These are phyloP conservation scores for Amylocystis lapponica DNA, from an alignment of 768 basidiomycete genomes.

Conservation along the genomic window DNA sequence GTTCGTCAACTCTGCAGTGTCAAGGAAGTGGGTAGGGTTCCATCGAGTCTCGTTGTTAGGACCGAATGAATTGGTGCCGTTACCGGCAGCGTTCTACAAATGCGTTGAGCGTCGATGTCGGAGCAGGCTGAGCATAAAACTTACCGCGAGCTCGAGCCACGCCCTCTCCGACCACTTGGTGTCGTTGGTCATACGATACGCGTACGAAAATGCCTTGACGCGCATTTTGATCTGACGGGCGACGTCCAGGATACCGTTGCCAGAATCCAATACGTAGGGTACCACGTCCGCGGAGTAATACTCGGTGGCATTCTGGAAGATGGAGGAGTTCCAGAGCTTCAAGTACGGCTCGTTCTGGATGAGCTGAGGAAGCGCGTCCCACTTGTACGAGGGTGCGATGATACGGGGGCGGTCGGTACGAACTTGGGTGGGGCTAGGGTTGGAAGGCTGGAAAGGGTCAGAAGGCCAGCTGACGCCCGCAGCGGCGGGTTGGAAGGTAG, in stretches of 20 bases:
- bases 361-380: slow-evolving; percentile 72
- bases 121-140: slow-evolving; percentile 19
- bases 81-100: slow-evolving; percentile 67
- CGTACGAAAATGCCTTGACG: slow-evolving; percentile 90
- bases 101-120: neutral
- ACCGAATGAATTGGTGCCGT: slow-evolving; percentile 62
- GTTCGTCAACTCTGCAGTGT: slow-evolving; percentile 81
- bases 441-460: slow-evolving; percentile 69
- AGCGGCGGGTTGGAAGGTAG: slow-evolving; percentile 63
- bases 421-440: slow-evolving; percentile 50
- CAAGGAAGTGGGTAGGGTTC: slow-evolving; percentile 91
- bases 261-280: slow-evolving; percentile 68
- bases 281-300: slow-evolving; percentile 63
- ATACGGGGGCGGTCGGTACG: slow-evolving; percentile 84
- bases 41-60: slow-evolving; percentile 57
- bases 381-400: slow-evolving; percentile 89
- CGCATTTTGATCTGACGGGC: slow-evolving; percentile 87
- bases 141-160: slow-evolving; percentile 77
- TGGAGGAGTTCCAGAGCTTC: slow-evolving; percentile 82
- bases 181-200: slow-evolving; percentile 85
- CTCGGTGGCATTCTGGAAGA: slow-evolving; percentile 82
- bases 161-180: slow-evolving; percentile 86
- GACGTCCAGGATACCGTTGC: slow-evolving; percentile 87
- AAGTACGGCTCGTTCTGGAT: slow-evolving; percentile 86
- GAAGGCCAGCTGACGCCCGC: slow-evolving; percentile 63